Conservation (phyloP, 352 stramenopile species). For the Pythium angustatum region DNA sequence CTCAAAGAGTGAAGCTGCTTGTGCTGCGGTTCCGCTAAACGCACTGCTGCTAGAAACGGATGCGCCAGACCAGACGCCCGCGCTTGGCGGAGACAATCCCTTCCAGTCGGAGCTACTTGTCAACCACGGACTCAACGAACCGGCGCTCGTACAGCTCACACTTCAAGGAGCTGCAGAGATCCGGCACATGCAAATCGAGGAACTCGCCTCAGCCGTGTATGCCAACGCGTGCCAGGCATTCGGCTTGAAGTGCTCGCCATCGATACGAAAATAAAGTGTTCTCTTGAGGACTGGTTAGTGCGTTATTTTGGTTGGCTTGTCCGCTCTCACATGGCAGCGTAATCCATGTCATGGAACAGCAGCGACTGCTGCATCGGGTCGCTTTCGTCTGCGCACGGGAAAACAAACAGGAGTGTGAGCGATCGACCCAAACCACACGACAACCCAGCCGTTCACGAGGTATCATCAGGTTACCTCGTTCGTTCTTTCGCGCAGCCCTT, state of each 20-base stretch:
- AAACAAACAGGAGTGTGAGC: neutral
- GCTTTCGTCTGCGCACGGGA: slow-evolving; percentile 21
- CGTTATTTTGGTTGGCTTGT: neutral
- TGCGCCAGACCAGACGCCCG: slow-evolving; percentile 62
- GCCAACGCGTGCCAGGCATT: slow-evolving; percentile 48
- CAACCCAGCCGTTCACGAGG: no score
- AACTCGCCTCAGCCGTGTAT: slow-evolving; percentile 41
- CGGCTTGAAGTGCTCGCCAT: slow-evolving; percentile 10
- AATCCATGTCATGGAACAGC: slow-evolving; percentile 73
- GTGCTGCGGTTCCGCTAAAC: slow-evolving; percentile 42
- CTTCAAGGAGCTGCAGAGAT: slow-evolving; percentile 45
- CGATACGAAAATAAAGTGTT: no score
- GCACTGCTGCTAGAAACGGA: slow-evolving; percentile 75
- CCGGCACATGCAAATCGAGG: slow-evolving; percentile 31
- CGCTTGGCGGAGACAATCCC: neutral
- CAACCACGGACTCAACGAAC: slow-evolving; percentile 47
- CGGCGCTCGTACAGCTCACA: slow-evolving; percentile 51
- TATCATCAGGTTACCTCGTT: slow-evolving; percentile 14
- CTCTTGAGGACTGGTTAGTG: no score
- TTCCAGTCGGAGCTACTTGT: slow-evolving; percentile 1
- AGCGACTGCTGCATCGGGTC: slow-evolving; percentile 59
- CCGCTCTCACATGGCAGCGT: slow-evolving; percentile 59
- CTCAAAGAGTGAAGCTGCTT: slow-evolving; percentile 34
- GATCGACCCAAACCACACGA: neutral
- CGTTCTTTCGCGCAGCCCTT: slow-evolving; percentile 4